Base-by-base conservation (phyloP, 192 early-diverging fungal species). In the Physocladia obscura region DNA sequence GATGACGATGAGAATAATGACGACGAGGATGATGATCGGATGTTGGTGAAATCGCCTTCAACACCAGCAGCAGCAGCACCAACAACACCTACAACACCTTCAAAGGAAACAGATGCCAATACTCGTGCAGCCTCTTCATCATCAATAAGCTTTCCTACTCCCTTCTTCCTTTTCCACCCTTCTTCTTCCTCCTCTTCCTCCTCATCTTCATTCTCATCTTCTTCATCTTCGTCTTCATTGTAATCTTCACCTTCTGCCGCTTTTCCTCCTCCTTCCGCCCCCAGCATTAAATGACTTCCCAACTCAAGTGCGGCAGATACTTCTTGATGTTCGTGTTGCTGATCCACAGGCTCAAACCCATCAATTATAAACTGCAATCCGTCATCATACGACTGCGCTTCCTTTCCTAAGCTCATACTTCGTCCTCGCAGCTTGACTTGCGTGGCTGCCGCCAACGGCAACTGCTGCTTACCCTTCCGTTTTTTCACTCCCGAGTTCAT, bases 121-220 rank as follows among this genome's bases (percentile, higher is more conserved):
- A 65, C 63, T 17, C 63, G 63, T 19, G 63, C 63, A 49, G 63
- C 63, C 26, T 65, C 63, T 65, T 65, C 49, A 4, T 65, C 63
- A 30, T 65, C 63, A 35, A 59, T 21, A 36, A 13, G 40, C n/a
- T 44, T 44, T n/a, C 40, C 40, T 8, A 44, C n/a, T 8, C 40
- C n/a, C 11, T n/a, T 44, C 40, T 13, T 44, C 40, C 8, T 13
- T 44, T 44, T 44, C n/a, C 40, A 13, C 40, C n/a, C n/a, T 8
- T n/a, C n/a, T n/a, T 44, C 11, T n/a, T 44, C 11, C 11, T 44
- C 11, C 40, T 21, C 8, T 13, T 31, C 24, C 24, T 34, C 11
- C 26, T 22, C 35, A 36, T 37, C 57, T 35, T 13, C 40, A 44
- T n/a, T 44, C n/a, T 44, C n/a, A 13, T 8, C n/a, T 44, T 44